These are phyloP conservation scores for Achaetomium macrosporum DNA, from an alignment of 2,329 filamentous ascomycete genomes.

Conservation along the genomic window DNA sequence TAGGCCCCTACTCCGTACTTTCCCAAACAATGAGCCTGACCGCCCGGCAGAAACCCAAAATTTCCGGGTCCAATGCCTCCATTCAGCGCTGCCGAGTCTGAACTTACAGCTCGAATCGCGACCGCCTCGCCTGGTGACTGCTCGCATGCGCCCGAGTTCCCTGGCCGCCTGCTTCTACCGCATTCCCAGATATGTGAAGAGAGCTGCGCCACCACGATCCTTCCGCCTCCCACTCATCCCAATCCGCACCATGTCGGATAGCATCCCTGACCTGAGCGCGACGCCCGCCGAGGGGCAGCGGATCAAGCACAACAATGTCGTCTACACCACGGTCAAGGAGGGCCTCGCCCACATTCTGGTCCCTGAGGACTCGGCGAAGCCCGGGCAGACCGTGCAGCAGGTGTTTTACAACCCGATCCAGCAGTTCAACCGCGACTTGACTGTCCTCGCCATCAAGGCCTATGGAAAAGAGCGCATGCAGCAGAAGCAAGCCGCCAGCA, in stretches of 20 bases:
- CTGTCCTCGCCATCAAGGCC: conserved; percentile 83
- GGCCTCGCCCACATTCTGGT: conserved; percentile 54
- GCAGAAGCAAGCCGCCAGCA: conserved; percentile 49
- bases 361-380: conserved; percentile 41
- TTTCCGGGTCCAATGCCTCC: neutral
- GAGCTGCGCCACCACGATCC: neutral
- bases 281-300: conserved; percentile 30
- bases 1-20: neutral
- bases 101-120: neutral
- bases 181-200: conserved; percentile 10
- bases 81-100: neutral
- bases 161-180: conserved; percentile 9
- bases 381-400: conserved; percentile 60
- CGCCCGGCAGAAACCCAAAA: conserved; percentile 19
- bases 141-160: conserved; percentile 14
- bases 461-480: conserved; percentile 63
- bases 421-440: conserved; percentile 96
- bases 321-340: conserved; percentile 48
- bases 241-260: conserved; percentile 22
- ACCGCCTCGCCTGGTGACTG: neutral
- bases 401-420: conserved; percentile 99
- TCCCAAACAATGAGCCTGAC: neutral
- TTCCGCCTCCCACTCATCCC: neutral
- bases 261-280: conserved; percentile 19
- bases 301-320: conserved; percentile 39